These are phyloP conservation scores for Pittosporum tobira DNA, from an alignment of 129 eudicot species.

Conservation along the genomic window DNA sequence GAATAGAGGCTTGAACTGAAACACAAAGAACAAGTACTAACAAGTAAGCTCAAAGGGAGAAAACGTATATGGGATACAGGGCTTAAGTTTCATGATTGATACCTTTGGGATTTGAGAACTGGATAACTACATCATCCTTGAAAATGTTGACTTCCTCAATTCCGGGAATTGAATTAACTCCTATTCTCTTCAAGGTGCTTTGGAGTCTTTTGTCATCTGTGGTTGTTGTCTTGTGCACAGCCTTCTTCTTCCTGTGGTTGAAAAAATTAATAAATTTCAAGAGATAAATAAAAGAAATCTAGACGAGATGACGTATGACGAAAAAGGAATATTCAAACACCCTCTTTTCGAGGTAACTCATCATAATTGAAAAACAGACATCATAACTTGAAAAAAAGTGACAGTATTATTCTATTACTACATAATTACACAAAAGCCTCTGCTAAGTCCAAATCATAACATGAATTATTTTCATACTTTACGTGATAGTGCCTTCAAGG, in stretches of 20 bases:
- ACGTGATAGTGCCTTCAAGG: too few species aligned
- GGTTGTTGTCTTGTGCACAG: slow-evolving; percentile 11
- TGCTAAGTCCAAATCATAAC: too few species aligned
- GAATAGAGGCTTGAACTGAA: slow-evolving; percentile 92
- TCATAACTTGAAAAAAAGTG: too few species aligned
- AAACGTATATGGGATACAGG: neutral
- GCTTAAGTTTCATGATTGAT: neutral
- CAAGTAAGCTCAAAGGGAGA: neutral
- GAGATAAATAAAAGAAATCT: neutral
- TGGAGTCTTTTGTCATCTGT: slow-evolving; percentile 13
- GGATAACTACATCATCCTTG: slow-evolving; percentile 75
- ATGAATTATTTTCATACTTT: too few species aligned
- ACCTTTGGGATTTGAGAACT: slow-evolving; percentile 87
- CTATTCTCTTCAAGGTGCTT: slow-evolving; percentile 80
- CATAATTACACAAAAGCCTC: too few species aligned
- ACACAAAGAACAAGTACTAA: neutral
- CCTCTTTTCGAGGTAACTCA: too few species aligned
- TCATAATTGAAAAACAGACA: too few species aligned
- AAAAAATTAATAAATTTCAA: neutral
- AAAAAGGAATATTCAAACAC: too few species aligned
- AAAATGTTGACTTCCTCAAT: slow-evolving; percentile 86
- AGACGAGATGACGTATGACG: too few species aligned
- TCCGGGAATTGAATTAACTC: slow-evolving; percentile 61
- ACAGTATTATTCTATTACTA: too few species aligned
- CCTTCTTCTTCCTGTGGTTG: slow-evolving; percentile 67